Evolutionary conservation across 805 yeast species (phyloP), one percentile per base, ranked within the genome.

Genomic region (Yarrowia sp.): DNA sequence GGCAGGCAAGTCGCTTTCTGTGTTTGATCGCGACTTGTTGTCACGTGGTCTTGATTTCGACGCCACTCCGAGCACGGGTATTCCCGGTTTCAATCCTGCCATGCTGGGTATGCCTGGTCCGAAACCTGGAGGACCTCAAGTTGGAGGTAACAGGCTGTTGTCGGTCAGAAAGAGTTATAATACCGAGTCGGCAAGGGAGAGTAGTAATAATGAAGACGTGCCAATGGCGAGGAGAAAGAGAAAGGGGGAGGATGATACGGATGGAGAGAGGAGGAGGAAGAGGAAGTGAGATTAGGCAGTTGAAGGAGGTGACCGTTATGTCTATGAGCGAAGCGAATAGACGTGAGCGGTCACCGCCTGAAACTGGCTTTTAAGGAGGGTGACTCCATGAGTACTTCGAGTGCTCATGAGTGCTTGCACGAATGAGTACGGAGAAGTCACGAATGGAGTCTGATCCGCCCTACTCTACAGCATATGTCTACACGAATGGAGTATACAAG

Each of bases 41-140:
- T 74, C 74, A 11, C 74, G 77, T 22, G 84, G 85, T 8, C 75
- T 90, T 65, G 78, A 79, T 67, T 85, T 90, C 67, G 89, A 86
- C 50, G 85, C 82, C 69, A 86, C 90, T 1, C 82, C 88, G 0
- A 81, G 83, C 15, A 80, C 84, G 65, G 95, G 95, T 1, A 82
- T 90, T 14, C 90, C 92, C 0, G 96, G 93, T 0, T 88, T 89
- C 71, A 89, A 88, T 69, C 77, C 88, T 9, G 77, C 85, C 4
- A 83, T 86, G 67, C 80, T 90, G 2, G 64, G 64, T 10, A 42
- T 58, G 43, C 64, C 64, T 9, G 64, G 50, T 22, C 51, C 64
- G 2, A 44, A 43, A 14, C 64, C 51, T 4, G 63, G 63, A 1
- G 51, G 43, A 1, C 35, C 63, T 3, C 63, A 41, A 22, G 47